Evolutionary conservation across 1,284 basidiomycete species (phyloP).

Genomic region (Anthracocystis walkeri): DNA sequence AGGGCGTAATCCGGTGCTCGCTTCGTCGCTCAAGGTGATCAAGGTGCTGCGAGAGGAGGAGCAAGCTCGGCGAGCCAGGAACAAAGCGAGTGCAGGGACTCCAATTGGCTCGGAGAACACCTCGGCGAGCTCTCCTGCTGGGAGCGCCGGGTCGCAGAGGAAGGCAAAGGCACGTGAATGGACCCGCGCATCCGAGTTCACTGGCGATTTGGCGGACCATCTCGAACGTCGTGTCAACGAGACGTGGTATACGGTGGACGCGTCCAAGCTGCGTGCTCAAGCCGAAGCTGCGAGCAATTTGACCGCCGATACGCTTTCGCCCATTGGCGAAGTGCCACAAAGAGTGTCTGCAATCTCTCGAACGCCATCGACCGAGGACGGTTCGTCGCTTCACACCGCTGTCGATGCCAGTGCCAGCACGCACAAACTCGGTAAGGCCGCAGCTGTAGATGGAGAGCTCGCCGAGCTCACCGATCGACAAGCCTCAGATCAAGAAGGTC

Average conservation of each 20-base stretch:
- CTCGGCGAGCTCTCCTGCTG: slow-evolving; percentile 16
- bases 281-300: slow-evolving; percentile 24
- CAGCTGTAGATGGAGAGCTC: slow-evolving; percentile 9
- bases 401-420: neutral
- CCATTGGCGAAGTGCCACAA: neutral
- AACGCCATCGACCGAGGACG: slow-evolving; percentile 33
- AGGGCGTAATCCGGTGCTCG: slow-evolving; percentile 41
- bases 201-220: slow-evolving; percentile 44
- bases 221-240: slow-evolving; percentile 39
- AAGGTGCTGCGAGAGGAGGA: slow-evolving; percentile 48
- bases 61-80: slow-evolving; percentile 25
- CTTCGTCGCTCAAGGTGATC: slow-evolving; percentile 52
- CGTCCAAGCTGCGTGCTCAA: slow-evolving; percentile 12
- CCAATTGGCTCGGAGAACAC: slow-evolving; percentile 15
- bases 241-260: slow-evolving; percentile 40
- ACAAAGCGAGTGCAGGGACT: neutral
- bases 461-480: neutral
- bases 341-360: slow-evolving; percentile 4
- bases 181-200: slow-evolving; percentile 46
- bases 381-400: slow-evolving; percentile 23
- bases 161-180: slow-evolving; percentile 28
- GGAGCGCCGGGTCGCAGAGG: slow-evolving; percentile 13
- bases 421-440: neutral
- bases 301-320: slow-evolving; percentile 15
- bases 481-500: slow-evolving; percentile 7